Evolutionary conservation across 768 basidiomycete species (phyloP).

Genomic region (Dacryopinax primogenitus): DNA sequence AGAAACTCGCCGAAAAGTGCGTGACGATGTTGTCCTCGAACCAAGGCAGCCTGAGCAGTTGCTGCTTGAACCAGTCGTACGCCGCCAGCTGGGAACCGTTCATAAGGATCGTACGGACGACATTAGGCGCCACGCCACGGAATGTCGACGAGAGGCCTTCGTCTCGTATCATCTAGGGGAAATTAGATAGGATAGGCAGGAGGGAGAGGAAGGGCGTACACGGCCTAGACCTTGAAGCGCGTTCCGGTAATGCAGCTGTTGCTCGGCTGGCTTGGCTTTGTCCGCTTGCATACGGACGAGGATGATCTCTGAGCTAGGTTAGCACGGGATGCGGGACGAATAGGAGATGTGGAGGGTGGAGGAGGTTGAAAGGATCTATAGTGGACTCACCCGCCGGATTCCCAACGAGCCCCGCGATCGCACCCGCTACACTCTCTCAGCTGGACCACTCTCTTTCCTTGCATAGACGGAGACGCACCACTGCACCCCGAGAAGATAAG

Average conservation of each 20-base stretch:
- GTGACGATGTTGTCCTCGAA: slow-evolving; percentile 71
- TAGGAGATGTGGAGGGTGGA: background rate
- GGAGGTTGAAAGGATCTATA: background rate
- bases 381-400: slow-evolving; percentile 59
- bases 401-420: slow-evolving; percentile 75
- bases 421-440: slow-evolving; percentile 44
- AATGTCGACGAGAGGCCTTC: slow-evolving; percentile 65
- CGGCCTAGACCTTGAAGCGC: slow-evolving; percentile 78
- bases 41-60: slow-evolving; percentile 55
- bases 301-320: slow-evolving; percentile 22
- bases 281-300: slow-evolving; percentile 78
- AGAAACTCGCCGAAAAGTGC: slow-evolving; percentile 79
- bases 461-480: slow-evolving; percentile 50
- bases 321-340: slow-evolving; percentile 61
- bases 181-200: background rate
- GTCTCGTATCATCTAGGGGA: slow-evolving; percentile 64
- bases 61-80: slow-evolving; percentile 88
- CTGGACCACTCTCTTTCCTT: background rate
- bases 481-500: slow-evolving; percentile 71
- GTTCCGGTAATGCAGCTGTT: slow-evolving; percentile 81
- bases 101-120: slow-evolving; percentile 77
- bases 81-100: slow-evolving; percentile 87
- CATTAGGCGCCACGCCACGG: slow-evolving; percentile 72
- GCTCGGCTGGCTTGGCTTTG: slow-evolving; percentile 76
- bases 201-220: slow-evolving; percentile 35